Base-by-base conservation (phyloP, 208 protist genomes). In the Naegleria fowleri region DNA sequence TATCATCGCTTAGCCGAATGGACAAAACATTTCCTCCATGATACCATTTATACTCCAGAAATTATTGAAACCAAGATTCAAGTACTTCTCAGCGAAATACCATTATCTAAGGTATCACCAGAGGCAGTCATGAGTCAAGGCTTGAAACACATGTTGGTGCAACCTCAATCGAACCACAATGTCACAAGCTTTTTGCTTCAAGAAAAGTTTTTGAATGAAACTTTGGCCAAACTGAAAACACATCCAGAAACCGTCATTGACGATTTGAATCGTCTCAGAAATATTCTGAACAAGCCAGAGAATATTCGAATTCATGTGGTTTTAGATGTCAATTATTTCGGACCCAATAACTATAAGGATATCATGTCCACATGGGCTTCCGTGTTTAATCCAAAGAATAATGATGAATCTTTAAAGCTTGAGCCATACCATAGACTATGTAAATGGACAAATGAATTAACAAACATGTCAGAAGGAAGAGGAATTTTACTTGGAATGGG, bases 401-500 rank as follows among this genome's bases (percentile, higher is more conserved):
- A 5, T 9, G 67, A 79, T n/a, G 15, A 25, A 9, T 19, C 55
- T 67, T n/a, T n/a, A n/a, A n/a, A 19, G 5, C 0, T 29, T 0
- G 0, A 25, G 15, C 16, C 79, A 85, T 25, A 25, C 0, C 5
- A 85, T 0, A 19, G 3, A 43, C 25, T 85, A 43, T 39, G 29
- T 41, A 43, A 43, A 25, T 22, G 9, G 40, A 25, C 29, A 5
- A 22, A 16, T 22, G 36, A 43, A 41, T 67, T 67, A 19, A 22
- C 13, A 43, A 5, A 39, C 29, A 0, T 85, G 29, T 29, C 5
- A 43, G 43, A 25, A 48, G 43, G 43, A 7, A 41, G 33, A 25
- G 79, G 86, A 43, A 25, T 29, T 59, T 41, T 90, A 25, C 41
- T 92, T 13, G 85, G 43, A 58, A 41, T 92, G 29, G 6, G 9